Evolutionary conservation across 2,329 filamentous ascomycete genomes (phyloP).

Genomic region (Cercospora sp.): DNA sequence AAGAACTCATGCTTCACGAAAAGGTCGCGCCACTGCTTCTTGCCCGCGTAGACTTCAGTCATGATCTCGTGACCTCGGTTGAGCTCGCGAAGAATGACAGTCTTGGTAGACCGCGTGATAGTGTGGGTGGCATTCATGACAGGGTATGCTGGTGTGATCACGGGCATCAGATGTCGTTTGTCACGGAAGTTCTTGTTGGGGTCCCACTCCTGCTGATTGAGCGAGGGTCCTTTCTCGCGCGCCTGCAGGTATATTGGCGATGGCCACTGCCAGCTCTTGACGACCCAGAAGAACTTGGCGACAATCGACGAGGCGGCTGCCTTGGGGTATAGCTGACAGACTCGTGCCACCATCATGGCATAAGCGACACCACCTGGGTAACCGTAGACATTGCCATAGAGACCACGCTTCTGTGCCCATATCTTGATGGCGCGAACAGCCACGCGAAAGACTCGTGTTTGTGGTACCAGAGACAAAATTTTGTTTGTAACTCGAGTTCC

Average conservation of each 20-base stretch:
- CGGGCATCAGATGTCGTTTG: slow-evolving; percentile 88
- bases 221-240: slow-evolving; percentile 73
- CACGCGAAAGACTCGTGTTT: slow-evolving; percentile 83
- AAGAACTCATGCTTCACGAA: slow-evolving; percentile 94
- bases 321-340: slow-evolving; percentile 94
- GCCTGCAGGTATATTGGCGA: slow-evolving; percentile 87
- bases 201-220: slow-evolving; percentile 90
- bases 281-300: slow-evolving; percentile 90
- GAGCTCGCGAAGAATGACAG: slow-evolving; percentile 80
- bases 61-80: slow-evolving; percentile 75
- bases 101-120: slow-evolving; percentile 80
- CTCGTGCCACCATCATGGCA: slow-evolving; percentile 94
- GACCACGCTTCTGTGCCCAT: slow-evolving; percentile 88
- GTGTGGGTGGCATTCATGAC: slow-evolving; percentile 98
- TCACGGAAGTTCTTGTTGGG: slow-evolving; percentile 82
- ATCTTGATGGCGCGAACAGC: slow-evolving; percentile 91
- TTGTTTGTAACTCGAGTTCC: slow-evolving; percentile 93
- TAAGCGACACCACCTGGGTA: slow-evolving; percentile 96
- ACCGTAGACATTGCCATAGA: slow-evolving; percentile 95
- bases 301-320: slow-evolving; percentile 87
- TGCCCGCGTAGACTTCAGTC: slow-evolving; percentile 74
- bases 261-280: slow-evolving; percentile 91
- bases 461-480: slow-evolving; percentile 83
- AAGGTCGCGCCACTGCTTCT: slow-evolving; percentile 79
- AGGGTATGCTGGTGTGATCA: slow-evolving; percentile 96